Evolutionary conservation across 371 early-diverging fungal genomes (phyloP).

Genomic region (Coemansia linderi): DNA sequence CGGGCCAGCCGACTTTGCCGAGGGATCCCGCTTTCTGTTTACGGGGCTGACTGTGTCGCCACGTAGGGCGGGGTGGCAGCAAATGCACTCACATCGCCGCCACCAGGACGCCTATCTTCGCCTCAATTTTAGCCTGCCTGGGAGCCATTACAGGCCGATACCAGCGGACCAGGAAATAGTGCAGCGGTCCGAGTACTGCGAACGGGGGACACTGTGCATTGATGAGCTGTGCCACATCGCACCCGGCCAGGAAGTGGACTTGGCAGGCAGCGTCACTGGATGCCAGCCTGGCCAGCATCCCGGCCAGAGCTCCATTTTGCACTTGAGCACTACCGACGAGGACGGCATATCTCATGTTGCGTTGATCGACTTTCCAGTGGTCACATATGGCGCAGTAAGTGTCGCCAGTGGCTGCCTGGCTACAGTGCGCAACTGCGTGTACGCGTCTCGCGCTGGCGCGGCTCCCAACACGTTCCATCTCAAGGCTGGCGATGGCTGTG

Average conservation of each 20-base stretch:
- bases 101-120: background rate
- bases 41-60: constrained; percentile 27
- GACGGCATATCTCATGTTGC: constrained; percentile 7
- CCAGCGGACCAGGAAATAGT: constrained; percentile 16
- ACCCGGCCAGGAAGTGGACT: constrained; percentile 31
- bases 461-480: constrained; percentile 6
- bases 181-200: constrained; percentile 24
- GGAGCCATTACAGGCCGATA: constrained; percentile 19
- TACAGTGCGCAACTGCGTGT: constrained; percentile 39
- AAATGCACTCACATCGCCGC: background rate
- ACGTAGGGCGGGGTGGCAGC: constrained; percentile 5
- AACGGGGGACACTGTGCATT: constrained; percentile 21
- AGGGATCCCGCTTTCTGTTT: constrained; percentile 32
- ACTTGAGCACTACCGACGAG: constrained; percentile 19
- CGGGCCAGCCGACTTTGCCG: constrained; percentile 23
- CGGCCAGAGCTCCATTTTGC: constrained; percentile 15
- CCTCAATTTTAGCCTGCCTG: constrained; percentile 16
- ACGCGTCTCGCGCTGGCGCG: background rate
- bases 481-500: background rate
- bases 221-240: constrained; percentile 31
- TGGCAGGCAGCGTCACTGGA: constrained; percentile 17
- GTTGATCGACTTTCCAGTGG: constrained; percentile 18
- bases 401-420: constrained; percentile 11
- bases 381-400: constrained; percentile 24
- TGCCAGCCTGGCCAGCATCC: background rate